Evolutionary conservation across 306 rosid genomes (phyloP).

Genomic region (Dalbergia oliveri): DNA sequence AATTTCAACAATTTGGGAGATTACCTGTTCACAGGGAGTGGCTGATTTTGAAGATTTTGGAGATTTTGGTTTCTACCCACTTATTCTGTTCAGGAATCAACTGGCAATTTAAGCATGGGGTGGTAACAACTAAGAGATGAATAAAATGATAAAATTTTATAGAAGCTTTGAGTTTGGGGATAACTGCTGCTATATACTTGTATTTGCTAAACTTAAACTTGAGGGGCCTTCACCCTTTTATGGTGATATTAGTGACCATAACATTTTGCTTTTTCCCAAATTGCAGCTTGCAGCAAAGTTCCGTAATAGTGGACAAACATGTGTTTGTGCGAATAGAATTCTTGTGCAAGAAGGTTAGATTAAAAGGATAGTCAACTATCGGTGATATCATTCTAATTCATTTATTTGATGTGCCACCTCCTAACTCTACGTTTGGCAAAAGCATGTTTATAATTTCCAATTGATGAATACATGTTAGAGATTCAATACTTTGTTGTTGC

Average conservation of each 20-base stretch:
- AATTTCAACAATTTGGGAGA: conserved; percentile 17
- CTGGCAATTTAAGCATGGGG: not conserved
- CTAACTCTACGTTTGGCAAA: conserved; percentile 17
- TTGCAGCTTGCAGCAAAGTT: conserved; percentile 93
- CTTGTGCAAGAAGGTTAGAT: conserved; percentile 93
- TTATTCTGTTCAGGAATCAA: conserved; percentile 24
- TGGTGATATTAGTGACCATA: conserved; percentile 31
- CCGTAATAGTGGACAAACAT: conserved; percentile 97
- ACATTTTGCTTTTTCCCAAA: not conserved
- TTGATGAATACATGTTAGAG: conserved; percentile 19
- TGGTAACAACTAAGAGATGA: conserved; percentile 13
- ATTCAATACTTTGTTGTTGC: conserved; percentile 7
- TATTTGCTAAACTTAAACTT: conserved; percentile 24
- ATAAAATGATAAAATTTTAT: not conserved
- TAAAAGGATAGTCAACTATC: conserved; percentile 12
- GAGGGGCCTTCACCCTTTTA: conserved; percentile 23
- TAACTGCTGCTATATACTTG: not conserved
- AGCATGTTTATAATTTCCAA: conserved; percentile 30
- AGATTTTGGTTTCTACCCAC: conserved; percentile 12
- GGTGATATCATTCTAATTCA: conserved; percentile 26
- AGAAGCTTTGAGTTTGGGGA: conserved; percentile 23
- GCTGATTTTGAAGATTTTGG: conserved; percentile 31
- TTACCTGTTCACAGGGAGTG: not conserved
- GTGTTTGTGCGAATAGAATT: conserved; percentile 96
- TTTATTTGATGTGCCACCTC: conserved; percentile 44